Percentiles rank a stretch among this genome's conserved stretches.
Evolutionary conservation across 1,139 yeast species (phyloP).

Genomic region (Meyerozyma smithsonii): DNA sequence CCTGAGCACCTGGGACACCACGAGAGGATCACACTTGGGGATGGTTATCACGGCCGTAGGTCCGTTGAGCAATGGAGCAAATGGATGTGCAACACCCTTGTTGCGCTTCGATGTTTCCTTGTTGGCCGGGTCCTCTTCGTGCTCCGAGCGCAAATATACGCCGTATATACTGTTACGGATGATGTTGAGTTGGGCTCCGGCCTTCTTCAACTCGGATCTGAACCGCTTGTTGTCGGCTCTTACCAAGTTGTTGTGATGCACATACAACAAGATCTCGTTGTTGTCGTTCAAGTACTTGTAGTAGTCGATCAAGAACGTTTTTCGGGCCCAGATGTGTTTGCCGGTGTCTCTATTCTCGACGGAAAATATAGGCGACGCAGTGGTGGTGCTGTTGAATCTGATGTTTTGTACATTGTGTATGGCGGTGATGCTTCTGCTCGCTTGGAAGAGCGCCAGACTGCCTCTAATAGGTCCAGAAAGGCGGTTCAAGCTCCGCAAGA

Average conservation of each 20-base stretch:
- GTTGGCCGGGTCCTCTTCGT: conserved; percentile 72
- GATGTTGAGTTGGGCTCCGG: conserved; percentile 65
- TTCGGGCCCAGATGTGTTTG: conserved; percentile 59
- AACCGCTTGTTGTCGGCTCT: conserved; percentile 62
- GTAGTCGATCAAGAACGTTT: conserved; percentile 77
- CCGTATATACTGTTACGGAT: conserved; percentile 65
- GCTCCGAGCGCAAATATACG: conserved; percentile 69
- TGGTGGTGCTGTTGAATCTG: neutral
- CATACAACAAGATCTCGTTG: conserved; percentile 65
- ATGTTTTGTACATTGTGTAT: neutral
- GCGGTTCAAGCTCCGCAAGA: neutral
- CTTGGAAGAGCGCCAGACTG: neutral
- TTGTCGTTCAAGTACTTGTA: conserved; percentile 68
- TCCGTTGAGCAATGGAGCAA: conserved; percentile 66
- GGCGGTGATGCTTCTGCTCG: neutral
- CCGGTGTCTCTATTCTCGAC: conserved; percentile 34
- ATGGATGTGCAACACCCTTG: conserved; percentile 52
- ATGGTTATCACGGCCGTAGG: conserved; percentile 82
- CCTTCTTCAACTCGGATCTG: conserved; percentile 55
- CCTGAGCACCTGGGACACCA: conserved; percentile 58
- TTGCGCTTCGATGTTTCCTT: conserved; percentile 46
- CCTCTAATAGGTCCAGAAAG: neutral
- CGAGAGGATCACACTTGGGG: conserved; percentile 63
- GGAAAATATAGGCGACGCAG: neutral
- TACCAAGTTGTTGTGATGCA: conserved; percentile 78